Base-by-base conservation (phyloP, 1,284 basidiomycete genomes). In the Cryptococcus jaspeensis region DNA sequence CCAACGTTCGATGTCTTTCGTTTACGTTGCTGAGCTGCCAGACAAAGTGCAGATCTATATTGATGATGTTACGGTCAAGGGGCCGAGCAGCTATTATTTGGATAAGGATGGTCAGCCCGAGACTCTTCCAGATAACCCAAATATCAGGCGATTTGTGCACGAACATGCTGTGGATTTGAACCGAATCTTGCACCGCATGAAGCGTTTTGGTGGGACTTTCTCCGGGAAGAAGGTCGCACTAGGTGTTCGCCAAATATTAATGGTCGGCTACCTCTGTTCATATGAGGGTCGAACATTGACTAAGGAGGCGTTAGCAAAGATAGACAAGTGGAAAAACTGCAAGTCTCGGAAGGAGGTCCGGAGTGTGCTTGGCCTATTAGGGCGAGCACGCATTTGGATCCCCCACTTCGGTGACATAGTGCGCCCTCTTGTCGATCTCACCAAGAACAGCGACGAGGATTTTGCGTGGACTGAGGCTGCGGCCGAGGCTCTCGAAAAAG, bases 131-230 rank as follows among this genome's bases (percentile, higher is more conserved):
- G 47, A 25, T 3, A 44, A 42, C 2, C 39, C 45, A 9, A 48
- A 48, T 11, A 49, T 58, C 12, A 7, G 56, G 13, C 28, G 38
- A 35, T 58, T 50, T 37, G 52, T 54, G 13, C 50, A 23, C n/a
- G 52, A 54, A 32, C 56, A 58, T 32, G 32, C 45, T 11, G 13
- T 28, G 18, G 18, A 37, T n/a, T 25, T 58, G 15, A 58, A 58
- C 43, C 25, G 22, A 8, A 50, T 58, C 5, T 43, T 58, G 22
- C 56, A 58, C 38, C 49, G 50, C 40, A 58, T 58, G 56, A 58
- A 54, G 39, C 18, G 22, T 18, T 44, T 28, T 25, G 56, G 56
- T 11, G 56, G 56, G 5, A 58, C 56, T 13, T 58, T 58, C 49
- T 50, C 46, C 2, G 56, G 52, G 1, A 50, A 41, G 46, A 53